Conservation (phyloP, 164 flowering plant genomes). For the Saururus chinensis region DNA sequence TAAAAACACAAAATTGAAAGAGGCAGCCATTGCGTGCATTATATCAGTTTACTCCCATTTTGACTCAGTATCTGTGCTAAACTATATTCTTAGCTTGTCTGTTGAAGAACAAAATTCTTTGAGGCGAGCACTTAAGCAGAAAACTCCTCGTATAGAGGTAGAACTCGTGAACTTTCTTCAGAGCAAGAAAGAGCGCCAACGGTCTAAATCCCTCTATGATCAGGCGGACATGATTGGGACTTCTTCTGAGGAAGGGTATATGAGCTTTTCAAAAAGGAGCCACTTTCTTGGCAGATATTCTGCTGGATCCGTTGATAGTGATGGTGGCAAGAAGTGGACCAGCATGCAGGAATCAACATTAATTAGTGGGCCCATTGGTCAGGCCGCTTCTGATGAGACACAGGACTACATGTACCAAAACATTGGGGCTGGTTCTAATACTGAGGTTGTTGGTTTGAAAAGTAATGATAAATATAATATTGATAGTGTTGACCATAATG, state of each 20-base stretch:
- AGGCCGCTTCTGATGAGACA: slow-evolving; percentile 38
- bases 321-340: slow-evolving; percentile 62
- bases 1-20: slow-evolving; percentile 87
- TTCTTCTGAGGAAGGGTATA: slow-evolving; percentile 87
- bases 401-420: slow-evolving; percentile 34
- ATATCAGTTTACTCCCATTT: slow-evolving; percentile 77
- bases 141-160: slow-evolving; percentile 95
- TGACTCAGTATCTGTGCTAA: slow-evolving; percentile 69
- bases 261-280: slow-evolving; percentile 45
- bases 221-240: slow-evolving; percentile 79
- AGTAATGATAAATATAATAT: slow-evolving; percentile 29
- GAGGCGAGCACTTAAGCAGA: slow-evolving; percentile 91
- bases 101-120: slow-evolving; percentile 92
- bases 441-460: slow-evolving; percentile 28
- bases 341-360: slow-evolving; percentile 55
- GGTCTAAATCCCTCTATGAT: slow-evolving; percentile 69
- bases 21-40: slow-evolving; percentile 80
- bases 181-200: slow-evolving; percentile 79
- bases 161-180: slow-evolving; percentile 89
- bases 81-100: slow-evolving; percentile 80
- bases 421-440: slow-evolving; percentile 28
- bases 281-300: slow-evolving; percentile 68
- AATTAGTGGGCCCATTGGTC: slow-evolving; percentile 29
- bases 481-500: slow-evolving; percentile 20
- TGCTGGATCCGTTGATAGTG: slow-evolving; percentile 69